A percentile compares a stretch with the other conserved stretches of the same genome.
phyloP scores from a whole-genome alignment of 805 yeast genomes.

The Cyberlindnera maclurae region DNA sequence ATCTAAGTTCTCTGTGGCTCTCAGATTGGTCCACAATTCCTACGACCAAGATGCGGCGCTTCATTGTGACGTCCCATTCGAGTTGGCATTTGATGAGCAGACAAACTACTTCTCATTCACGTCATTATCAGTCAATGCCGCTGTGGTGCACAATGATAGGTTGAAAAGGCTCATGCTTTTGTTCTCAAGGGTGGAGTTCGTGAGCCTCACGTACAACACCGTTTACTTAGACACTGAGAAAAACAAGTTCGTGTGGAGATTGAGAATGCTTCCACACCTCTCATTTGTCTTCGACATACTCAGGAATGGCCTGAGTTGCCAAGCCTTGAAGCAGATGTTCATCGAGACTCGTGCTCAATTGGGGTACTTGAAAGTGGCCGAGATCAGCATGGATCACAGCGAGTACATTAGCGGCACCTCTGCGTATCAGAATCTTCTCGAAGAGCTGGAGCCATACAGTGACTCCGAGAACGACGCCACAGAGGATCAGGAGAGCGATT shows the following conservation, averaged over 20 bases:
- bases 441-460: no score
- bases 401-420: no score
- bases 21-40: no score
- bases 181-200: slow-evolving; percentile 20
- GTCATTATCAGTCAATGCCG: not conserved
- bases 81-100: slow-evolving; percentile 13
- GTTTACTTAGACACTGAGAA: slow-evolving; percentile 14
- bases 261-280: slow-evolving; percentile 19
- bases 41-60: no score
- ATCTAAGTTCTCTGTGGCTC: no score
- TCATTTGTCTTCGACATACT: slow-evolving; percentile 20
- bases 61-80: slow-evolving; percentile 6
- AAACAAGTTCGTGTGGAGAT: slow-evolving; percentile 18
- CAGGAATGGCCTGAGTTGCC: not conserved
- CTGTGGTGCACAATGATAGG: not conserved
- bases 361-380: no score
- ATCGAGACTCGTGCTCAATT: no score
- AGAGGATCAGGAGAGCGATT: no score
- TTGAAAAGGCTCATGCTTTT: slow-evolving; percentile 16
- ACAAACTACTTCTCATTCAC: slow-evolving; percentile 19
- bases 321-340: no score
- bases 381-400: no score
- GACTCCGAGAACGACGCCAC: no score
- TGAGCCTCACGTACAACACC: slow-evolving; percentile 19
- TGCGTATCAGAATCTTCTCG: no score